These are phyloP conservation scores for Clarireedia monteithiana DNA, from an alignment of 2,329 filamentous ascomycete genomes.

Conservation along the genomic window DNA sequence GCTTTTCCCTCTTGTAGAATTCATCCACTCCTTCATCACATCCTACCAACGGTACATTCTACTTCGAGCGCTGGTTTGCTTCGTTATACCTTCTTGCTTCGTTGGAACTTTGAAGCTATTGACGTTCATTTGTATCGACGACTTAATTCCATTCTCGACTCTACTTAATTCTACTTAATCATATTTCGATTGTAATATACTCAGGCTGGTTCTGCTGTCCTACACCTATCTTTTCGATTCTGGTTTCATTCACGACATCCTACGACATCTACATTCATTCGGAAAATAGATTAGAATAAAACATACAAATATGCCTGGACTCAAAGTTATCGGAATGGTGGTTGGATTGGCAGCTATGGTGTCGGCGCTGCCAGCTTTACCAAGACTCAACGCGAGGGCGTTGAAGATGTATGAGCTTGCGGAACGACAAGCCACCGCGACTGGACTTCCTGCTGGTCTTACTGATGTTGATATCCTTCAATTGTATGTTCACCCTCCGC, in stretches of 20 bases:
- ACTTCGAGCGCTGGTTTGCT: slow-evolving; percentile 30
- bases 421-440: slow-evolving; percentile 24
- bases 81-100: slow-evolving; percentile 8
- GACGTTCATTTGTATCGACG: slow-evolving; percentile 20
- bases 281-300: no score
- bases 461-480: slow-evolving; percentile 44
- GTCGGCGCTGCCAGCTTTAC: slow-evolving; percentile 25
- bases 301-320: slow-evolving; percentile 25
- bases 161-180: slow-evolving; percentile 17
- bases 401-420: slow-evolving; percentile 21
- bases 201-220: slow-evolving; percentile 28
- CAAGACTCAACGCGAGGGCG: slow-evolving; percentile 21
- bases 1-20: background rate
- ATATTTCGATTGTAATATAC: slow-evolving; percentile 18
- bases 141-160: slow-evolving; percentile 8
- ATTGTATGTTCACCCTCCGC: slow-evolving; percentile 35
- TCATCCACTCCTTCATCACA: background rate
- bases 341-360: slow-evolving; percentile 21
- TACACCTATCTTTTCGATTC: background rate
- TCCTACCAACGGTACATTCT: background rate
- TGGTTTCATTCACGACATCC: background rate
- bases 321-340: slow-evolving; percentile 24
- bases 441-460: slow-evolving; percentile 32
- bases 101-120: slow-evolving; percentile 8
- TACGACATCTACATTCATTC: no score